Conservation (phyloP, 2,329 filamentous ascomycete genomes). For the Lithohypha guttulata region DNA sequence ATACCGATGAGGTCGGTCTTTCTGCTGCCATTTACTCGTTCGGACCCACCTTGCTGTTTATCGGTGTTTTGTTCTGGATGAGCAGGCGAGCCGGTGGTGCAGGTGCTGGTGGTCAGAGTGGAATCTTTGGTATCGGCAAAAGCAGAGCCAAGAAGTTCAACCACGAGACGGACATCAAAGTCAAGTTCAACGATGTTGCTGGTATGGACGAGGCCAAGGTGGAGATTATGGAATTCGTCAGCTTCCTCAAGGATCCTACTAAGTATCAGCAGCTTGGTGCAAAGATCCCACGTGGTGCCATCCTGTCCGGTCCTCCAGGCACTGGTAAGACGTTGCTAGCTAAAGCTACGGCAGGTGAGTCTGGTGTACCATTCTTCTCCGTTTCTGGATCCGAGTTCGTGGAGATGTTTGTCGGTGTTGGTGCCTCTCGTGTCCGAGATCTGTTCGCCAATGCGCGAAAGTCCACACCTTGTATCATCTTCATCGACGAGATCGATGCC, state of each 20-base stretch:
- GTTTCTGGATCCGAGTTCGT: conserved; percentile 98
- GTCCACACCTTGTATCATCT: conserved; percentile 96
- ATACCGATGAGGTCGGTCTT: conserved; percentile 64
- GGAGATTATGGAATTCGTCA: conserved; percentile 99
- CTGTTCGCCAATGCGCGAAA: conserved; percentile 90
- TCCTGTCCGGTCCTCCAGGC: conserved; percentile 92
- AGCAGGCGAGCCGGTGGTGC: conserved; percentile 63
- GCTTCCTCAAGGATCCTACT: conserved; percentile 87
- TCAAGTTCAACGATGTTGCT: conserved; percentile 93
- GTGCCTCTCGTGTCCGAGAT: conserved; percentile 87
- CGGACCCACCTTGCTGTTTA: conserved; percentile 74
- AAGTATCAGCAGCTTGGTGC: conserved; percentile 88
- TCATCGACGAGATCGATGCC: conserved; percentile 98
- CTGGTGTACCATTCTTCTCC: conserved; percentile 92
- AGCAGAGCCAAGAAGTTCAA: conserved; percentile 96
- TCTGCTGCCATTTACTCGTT: conserved; percentile 67
- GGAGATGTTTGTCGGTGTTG: conserved; percentile 99
- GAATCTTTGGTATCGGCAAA: conserved; percentile 92
- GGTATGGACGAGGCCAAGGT: conserved; percentile 97
- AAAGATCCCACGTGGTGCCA: conserved; percentile 94
- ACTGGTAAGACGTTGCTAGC: conserved; percentile 96
- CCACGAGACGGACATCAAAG: conserved; percentile 89
- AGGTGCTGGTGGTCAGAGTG: conserved; percentile 54
- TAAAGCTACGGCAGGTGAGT: conserved; percentile 95
- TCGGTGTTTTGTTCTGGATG: conserved; percentile 71